Evolutionary conservation across 768 basidiomycete genomes (phyloP).

Genomic region (Vararia minispora): DNA sequence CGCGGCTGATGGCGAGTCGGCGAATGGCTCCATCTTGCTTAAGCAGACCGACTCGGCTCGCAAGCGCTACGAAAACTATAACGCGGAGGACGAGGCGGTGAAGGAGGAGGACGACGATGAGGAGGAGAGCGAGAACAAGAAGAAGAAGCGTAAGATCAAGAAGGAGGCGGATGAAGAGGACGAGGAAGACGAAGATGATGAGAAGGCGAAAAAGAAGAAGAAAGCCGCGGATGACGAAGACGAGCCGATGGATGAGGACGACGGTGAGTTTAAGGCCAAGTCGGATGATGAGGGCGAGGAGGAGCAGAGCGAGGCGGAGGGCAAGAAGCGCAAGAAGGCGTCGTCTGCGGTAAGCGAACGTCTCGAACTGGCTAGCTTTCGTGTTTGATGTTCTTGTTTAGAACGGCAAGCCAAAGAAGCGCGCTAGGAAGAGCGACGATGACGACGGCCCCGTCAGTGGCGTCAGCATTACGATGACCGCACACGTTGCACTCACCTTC

Average conservation of each 20-base stretch:
- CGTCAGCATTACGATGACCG: constrained; percentile 81
- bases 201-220: constrained; percentile 35
- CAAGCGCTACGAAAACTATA: constrained; percentile 12
- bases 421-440: constrained; percentile 29
- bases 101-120: constrained; percentile 26
- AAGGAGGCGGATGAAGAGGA: constrained; percentile 22
- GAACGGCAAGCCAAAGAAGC: constrained; percentile 40
- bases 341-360: constrained; percentile 32
- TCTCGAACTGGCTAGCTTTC: background rate
- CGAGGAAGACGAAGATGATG: constrained; percentile 33
- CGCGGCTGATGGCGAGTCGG: constrained; percentile 86
- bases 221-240: no score
- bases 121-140: constrained; percentile 40
- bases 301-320: constrained; percentile 25
- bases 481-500: constrained; percentile 87
- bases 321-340: constrained; percentile 49
- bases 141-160: constrained; percentile 34
- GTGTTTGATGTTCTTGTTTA: constrained; percentile 5
- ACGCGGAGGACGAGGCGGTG: constrained; percentile 14
- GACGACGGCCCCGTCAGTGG: constrained; percentile 35
- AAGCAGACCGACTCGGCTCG: constrained; percentile 47
- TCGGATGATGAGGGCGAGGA: constrained; percentile 24
- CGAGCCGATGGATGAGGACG: constrained; percentile 37
- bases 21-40: constrained; percentile 79
- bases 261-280: constrained; percentile 25